A percentile compares a stretch with the other conserved stretches of the same genome.
phyloP scores from a whole-genome alignment of 1,284 basidiomycete genomes.

The Trametes pubescens region DNA sequence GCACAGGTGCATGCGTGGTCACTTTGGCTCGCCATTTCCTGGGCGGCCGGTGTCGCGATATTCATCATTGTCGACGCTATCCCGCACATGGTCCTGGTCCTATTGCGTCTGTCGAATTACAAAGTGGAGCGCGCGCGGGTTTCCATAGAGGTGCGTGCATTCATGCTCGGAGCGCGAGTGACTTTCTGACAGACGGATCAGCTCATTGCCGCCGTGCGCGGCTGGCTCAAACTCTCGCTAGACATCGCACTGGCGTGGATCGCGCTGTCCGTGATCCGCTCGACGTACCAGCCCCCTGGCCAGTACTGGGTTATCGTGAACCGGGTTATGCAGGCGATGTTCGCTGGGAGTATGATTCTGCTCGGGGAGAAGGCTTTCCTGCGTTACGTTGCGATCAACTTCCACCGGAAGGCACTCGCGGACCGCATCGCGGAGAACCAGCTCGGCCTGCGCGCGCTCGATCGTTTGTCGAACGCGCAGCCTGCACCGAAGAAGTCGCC shows the following conservation, averaged over 20 bases:
- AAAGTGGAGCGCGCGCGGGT: conserved; percentile 70
- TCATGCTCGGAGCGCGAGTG: background rate
- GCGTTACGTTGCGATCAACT: conserved; percentile 80
- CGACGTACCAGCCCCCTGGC: conserved; percentile 64
- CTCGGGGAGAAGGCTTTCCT: conserved; percentile 77
- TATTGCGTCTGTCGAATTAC: conserved; percentile 64
- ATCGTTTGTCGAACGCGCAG: conserved; percentile 72
- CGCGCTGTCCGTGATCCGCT: conserved; percentile 65
- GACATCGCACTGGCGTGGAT: conserved; percentile 79
- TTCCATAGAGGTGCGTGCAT: conserved; percentile 64
- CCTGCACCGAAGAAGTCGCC: conserved; percentile 45
- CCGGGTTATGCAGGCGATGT: conserved; percentile 76
- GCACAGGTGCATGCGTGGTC: conserved; percentile 74
- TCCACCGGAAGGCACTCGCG: conserved; percentile 76
- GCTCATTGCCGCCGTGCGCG: conserved; percentile 74
- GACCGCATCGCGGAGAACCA: conserved; percentile 77
- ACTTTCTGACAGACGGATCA: conserved; percentile 38
- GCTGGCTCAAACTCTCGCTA: conserved; percentile 73
- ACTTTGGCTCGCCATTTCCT: conserved; percentile 74
- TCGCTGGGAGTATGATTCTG: conserved; percentile 67
- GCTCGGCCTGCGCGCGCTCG: conserved; percentile 71
- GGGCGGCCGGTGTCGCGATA: conserved; percentile 70
- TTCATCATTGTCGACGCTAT: conserved; percentile 71
- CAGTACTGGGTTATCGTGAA: conserved; percentile 75
- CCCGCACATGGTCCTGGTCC: conserved; percentile 61